Conservation (phyloP, 2,329 filamentous ascomycete genomes). For the Cercospora citrullina region DNA sequence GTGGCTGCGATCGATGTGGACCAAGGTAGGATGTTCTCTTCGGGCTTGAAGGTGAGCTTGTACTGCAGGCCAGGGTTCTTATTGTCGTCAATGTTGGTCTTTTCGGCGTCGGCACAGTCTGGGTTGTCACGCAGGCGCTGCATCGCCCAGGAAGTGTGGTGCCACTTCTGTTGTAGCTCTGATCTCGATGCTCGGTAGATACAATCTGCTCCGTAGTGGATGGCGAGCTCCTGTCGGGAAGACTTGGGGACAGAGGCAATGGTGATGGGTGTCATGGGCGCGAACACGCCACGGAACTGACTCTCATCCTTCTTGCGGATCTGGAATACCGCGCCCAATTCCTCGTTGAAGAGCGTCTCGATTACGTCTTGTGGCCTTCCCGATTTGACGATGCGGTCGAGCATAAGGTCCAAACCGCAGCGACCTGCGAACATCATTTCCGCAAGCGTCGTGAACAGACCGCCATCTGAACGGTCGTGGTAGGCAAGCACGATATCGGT, state of each 20-base stretch:
- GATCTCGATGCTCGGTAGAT: conserved; percentile 69
- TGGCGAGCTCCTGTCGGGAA: conserved; percentile 71
- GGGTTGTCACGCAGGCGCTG: conserved; percentile 89
- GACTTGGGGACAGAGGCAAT: conserved; percentile 73
- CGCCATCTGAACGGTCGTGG: conserved; percentile 91
- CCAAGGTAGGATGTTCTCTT: conserved; percentile 72
- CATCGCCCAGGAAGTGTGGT: conserved; percentile 84
- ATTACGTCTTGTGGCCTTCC: conserved; percentile 61
- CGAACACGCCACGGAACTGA: conserved; percentile 85
- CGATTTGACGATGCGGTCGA: conserved; percentile 71
- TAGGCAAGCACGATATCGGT: conserved; percentile 80
- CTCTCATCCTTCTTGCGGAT: conserved; percentile 80
- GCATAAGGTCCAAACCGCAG: conserved; percentile 79
- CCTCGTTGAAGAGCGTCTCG: conserved; percentile 88
- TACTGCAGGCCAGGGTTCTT: conserved; percentile 80
- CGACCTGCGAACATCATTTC: conserved; percentile 99
- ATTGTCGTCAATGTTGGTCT: conserved; percentile 70
- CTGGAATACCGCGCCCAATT: conserved; percentile 94
- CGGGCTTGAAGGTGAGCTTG: conserved; percentile 76
- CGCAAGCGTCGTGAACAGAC: conserved; percentile 81
- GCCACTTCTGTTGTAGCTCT: conserved; percentile 84
- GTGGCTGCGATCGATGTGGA: conserved; percentile 61
- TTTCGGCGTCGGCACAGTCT: conserved; percentile 80
- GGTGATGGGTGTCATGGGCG: conserved; percentile 76
- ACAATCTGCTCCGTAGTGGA: conserved; percentile 69